Conservation (phyloP, 805 yeast genomes). For the Ogataea thermomethanolica region DNA sequence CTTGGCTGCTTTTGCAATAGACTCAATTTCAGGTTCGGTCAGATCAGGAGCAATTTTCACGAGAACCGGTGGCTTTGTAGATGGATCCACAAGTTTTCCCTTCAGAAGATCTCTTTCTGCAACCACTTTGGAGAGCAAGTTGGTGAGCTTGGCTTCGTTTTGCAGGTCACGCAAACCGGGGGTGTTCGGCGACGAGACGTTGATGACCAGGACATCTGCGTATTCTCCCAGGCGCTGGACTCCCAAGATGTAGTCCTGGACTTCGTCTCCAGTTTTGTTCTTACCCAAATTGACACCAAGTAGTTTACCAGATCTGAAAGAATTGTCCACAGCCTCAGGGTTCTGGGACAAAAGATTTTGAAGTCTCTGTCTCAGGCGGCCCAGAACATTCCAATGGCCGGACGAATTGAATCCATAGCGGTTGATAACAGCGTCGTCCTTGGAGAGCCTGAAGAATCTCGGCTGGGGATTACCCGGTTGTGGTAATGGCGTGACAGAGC, state of each 20-base stretch:
- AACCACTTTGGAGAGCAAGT: constrained; percentile 64
- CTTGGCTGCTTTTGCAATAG: constrained; percentile 79
- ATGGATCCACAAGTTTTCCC: constrained; percentile 37
- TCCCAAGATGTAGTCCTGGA: constrained; percentile 80
- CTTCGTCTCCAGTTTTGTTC: constrained; percentile 88
- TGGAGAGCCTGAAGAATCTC: constrained; percentile 78
- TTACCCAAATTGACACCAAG: constrained; percentile 88
- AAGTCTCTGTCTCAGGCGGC: constrained; percentile 63
- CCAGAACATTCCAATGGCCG: constrained; percentile 76
- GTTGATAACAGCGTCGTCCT: constrained; percentile 88
- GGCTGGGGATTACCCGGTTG: constrained; percentile 96
- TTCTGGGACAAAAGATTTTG: constrained; percentile 34
- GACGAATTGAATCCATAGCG: constrained; percentile 92
- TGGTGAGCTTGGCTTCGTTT: constrained; percentile 66
- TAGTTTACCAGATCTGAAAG: constrained; percentile 61
- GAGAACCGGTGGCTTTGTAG: constrained; percentile 66
- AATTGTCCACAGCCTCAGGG: constrained; percentile 24
- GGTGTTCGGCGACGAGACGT: constrained; percentile 93
- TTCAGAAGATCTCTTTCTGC: constrained; percentile 57
- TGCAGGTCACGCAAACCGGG: constrained; percentile 92
- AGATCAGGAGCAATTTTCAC: constrained; percentile 96
- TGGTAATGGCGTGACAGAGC: constrained; percentile 87
- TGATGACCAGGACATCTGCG: constrained; percentile 87
- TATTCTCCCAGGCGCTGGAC: constrained; percentile 74
- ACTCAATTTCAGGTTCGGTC: constrained; percentile 70